Conservation (phyloP, 2,329 filamentous ascomycete species). For the Monosporascus cannonballus region DNA sequence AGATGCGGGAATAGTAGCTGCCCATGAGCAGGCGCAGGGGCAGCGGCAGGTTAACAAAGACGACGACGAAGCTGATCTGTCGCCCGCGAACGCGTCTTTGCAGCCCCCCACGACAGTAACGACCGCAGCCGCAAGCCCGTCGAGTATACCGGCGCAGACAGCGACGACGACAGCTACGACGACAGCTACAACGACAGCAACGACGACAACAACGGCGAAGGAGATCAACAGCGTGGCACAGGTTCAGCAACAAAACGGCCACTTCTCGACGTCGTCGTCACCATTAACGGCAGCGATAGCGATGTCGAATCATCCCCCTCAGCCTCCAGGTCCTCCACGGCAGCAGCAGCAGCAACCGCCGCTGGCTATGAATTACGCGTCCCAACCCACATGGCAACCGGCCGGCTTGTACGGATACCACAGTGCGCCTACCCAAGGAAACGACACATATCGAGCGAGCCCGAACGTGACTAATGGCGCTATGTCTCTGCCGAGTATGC, state of each 20-base stretch:
- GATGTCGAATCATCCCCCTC: slow-evolving; percentile 26
- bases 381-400: slow-evolving; percentile 19
- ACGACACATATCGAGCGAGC: slow-evolving; percentile 31
- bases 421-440: slow-evolving; percentile 14
- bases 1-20: slow-evolving; percentile 17
- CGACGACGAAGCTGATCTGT: slow-evolving; percentile 6
- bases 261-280: slow-evolving; percentile 9
- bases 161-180: not conserved
- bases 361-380: slow-evolving; percentile 18
- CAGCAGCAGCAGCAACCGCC: slow-evolving; percentile 5
- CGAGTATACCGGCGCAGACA: not conserved
- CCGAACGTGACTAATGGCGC: slow-evolving; percentile 23
- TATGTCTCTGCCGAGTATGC: slow-evolving; percentile 37
- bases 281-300: slow-evolving; percentile 12
- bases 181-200: not conserved
- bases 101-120: not conserved
- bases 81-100: not conserved
- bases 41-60: slow-evolving; percentile 13
- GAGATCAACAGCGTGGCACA: not conserved
- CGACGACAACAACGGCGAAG: not conserved
- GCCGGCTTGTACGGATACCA: slow-evolving; percentile 25
- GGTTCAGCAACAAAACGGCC: not conserved
- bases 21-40: slow-evolving; percentile 20
- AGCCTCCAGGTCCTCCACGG: slow-evolving; percentile 21
- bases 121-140: not conserved